Base-by-base conservation (phyloP, 1,284 basidiomycete species). In the Tilletia walkeri region DNA sequence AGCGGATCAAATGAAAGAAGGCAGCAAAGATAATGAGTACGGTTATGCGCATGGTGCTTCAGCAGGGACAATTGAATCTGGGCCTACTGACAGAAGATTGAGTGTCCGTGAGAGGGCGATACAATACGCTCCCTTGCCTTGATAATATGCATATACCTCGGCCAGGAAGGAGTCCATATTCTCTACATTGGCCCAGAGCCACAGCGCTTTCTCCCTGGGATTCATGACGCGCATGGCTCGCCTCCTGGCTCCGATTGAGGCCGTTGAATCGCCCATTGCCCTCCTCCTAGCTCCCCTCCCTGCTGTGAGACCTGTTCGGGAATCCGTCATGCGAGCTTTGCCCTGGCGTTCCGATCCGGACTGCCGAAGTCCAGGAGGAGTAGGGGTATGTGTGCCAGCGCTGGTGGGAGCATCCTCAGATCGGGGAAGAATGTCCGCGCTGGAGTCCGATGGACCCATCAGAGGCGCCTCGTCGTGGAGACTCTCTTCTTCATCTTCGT, bases 161-260 rank as follows among this genome's bases (percentile, higher is more conserved):
- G 95, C 93, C 41, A 99, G 85, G 84, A 96, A 99, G 6, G 89
- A 90, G 80, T 99, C 95, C 50, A 99, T 87, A 82, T 99, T 95
- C 80, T 93, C 93, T 7, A 98, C 93, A 82, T 99, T 99, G 73
- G 96, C 93, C 96, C 96, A 99, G 74, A 92, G 91, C 96, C 96
- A 99, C 56, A 98, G 84, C 0, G 95, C 95, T 75, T 63, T 63
- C 36, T 63, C 59, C 59, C 39, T 63, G 34, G 36, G 30, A n/a
- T 24, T 39, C 59, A 63, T 63, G 34, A 63, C 59, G 7, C 59
- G 59, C 59, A 63, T 63, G 5, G 59, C 59, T 41, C 59, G 30
- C 39, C 59, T 63, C 38, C 59, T 63, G 30, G 59, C 59, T 14
- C 59, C 59, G 12, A 63, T 34, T 0, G 59, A 63, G 16, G 59